Conservation (phyloP, 306 rosid species). For the Canavalia gladiata region DNA sequence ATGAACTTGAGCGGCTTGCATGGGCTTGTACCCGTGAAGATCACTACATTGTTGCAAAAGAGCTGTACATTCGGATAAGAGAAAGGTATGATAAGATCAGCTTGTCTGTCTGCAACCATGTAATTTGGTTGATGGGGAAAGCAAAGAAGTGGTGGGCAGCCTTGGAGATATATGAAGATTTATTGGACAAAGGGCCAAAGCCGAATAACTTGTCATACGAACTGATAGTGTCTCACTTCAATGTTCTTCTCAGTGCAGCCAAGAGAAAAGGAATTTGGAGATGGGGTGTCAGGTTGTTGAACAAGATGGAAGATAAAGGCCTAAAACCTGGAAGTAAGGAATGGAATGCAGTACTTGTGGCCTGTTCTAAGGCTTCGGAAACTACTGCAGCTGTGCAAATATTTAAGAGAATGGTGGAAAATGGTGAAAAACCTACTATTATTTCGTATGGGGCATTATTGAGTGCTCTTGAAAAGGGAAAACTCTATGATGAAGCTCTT, state of each 20-base stretch:
- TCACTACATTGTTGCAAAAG: conserved; percentile 79
- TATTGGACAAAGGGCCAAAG: conserved; percentile 91
- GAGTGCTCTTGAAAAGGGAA: conserved; percentile 95
- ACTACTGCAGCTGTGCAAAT: conserved; percentile 81
- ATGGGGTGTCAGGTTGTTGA: conserved; percentile 92
- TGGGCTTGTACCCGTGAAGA: conserved; percentile 98
- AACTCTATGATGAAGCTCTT: conserved; percentile 84
- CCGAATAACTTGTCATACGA: conserved; percentile 92
- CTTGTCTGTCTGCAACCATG: conserved; percentile 89
- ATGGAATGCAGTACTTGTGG: conserved; percentile 93
- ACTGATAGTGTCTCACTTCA: conserved; percentile 80
- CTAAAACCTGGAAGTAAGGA: conserved; percentile 86
- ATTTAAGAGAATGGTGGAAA: conserved; percentile 94
- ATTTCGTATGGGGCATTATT: conserved; percentile 94
- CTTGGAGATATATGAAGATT: conserved; percentile 87
- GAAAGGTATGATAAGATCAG: conserved; percentile 69
- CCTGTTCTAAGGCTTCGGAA: conserved; percentile 95
- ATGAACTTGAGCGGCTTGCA: conserved; percentile 74
- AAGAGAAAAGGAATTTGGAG: conserved; percentile 83
- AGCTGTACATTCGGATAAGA: conserved; percentile 78
- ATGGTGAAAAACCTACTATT: conserved; percentile 85
- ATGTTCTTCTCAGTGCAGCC: conserved; percentile 82
- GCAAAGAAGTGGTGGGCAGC: conserved; percentile 99
- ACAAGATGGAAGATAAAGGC: conserved; percentile 98
- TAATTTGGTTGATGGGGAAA: conserved; percentile 94